phyloP scores from a whole-genome alignment of 2,329 filamentous ascomycete species.

The Raffaelea ambrosiae region DNA sequence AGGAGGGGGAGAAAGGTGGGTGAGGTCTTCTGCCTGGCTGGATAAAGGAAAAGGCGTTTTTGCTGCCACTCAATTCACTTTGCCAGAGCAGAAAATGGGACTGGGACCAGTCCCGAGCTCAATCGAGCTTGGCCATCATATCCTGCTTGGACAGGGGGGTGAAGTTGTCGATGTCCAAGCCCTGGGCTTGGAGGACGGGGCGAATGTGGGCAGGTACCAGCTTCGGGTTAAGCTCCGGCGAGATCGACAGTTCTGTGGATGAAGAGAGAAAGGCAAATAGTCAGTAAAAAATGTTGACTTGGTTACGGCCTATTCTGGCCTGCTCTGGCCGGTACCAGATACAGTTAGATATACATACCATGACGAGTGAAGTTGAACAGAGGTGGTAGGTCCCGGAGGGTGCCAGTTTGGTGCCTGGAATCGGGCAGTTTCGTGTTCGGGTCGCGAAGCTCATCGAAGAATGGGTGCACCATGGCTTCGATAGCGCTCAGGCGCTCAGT shows the following conservation, averaged over 20 bases:
- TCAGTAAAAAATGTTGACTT: background rate
- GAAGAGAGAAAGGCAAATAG: background rate
- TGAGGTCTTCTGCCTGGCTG: no score
- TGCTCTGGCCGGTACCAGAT: background rate
- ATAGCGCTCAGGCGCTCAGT: conserved; percentile 90
- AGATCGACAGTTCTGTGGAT: conserved; percentile 76
- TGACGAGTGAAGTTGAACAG: conserved; percentile 93
- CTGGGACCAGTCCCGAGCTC: conserved; percentile 30
- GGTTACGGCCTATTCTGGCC: no score
- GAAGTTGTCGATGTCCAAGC: conserved; percentile 90
- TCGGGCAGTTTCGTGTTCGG: conserved; percentile 87
- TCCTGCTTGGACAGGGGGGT: conserved; percentile 85
- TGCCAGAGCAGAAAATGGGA: background rate
- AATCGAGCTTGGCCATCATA: conserved; percentile 97
- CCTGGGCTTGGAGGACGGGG: conserved; percentile 62
- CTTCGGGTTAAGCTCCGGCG: conserved; percentile 75
- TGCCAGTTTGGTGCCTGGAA: conserved; percentile 78
- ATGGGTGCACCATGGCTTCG: conserved; percentile 95
- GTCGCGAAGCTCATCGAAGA: conserved; percentile 95
- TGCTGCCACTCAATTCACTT: background rate
- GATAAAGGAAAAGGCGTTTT: background rate
- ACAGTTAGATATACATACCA: conserved; percentile 50
- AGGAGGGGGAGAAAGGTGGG: no score
- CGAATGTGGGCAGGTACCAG: conserved; percentile 80
- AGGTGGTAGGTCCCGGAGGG: conserved; percentile 71